Percentiles rank a stretch among this genome's conserved stretches.
Evolutionary conservation across 495 filamentous ascomycete species (phyloP).

Genomic region (Aspergillus haitiensis): DNA sequence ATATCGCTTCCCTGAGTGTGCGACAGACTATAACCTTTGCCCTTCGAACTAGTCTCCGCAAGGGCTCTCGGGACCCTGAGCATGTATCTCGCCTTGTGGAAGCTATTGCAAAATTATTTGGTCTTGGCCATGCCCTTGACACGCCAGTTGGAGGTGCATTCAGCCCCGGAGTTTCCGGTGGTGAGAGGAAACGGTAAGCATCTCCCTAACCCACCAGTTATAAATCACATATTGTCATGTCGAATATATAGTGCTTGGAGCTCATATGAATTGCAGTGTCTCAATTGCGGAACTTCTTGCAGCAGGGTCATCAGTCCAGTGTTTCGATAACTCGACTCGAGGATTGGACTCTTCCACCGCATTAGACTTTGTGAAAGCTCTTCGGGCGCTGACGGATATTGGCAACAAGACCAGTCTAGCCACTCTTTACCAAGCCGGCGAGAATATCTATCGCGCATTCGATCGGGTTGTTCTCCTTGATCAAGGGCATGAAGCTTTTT

Average conservation of each 20-base stretch:
- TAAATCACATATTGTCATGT: neutral
- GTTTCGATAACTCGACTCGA: constrained; percentile 61
- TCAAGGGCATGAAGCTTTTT: constrained; percentile 59
- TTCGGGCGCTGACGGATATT: constrained; percentile 47
- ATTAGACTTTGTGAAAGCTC: constrained; percentile 48
- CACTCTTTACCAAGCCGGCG: constrained; percentile 60
- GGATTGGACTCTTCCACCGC: constrained; percentile 61
- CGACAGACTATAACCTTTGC: constrained; percentile 12
- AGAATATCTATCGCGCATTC: constrained; percentile 59
- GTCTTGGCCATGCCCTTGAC: constrained; percentile 1
- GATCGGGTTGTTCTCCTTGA: constrained; percentile 68
- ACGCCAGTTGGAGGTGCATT: constrained; percentile 7
- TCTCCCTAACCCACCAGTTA: too few species aligned
- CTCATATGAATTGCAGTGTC: constrained; percentile 35
- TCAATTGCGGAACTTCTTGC: constrained; percentile 65
- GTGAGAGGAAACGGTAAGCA: constrained; percentile 12
- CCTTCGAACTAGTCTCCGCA: neutral
- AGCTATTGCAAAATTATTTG: constrained; percentile 4
- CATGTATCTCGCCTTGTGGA: neutral
- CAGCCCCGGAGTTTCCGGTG: constrained; percentile 8
- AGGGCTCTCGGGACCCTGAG: neutral
- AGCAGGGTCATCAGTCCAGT: constrained; percentile 57
- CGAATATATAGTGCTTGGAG: neutral
- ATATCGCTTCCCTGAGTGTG: constrained; percentile 8
- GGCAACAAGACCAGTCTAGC: constrained; percentile 45